A percentile compares a stretch with the other conserved stretches of the same genome.
Evolutionary conservation across 1,284 basidiomycete genomes (phyloP).

Genomic region (Trichosporon asahii): DNA sequence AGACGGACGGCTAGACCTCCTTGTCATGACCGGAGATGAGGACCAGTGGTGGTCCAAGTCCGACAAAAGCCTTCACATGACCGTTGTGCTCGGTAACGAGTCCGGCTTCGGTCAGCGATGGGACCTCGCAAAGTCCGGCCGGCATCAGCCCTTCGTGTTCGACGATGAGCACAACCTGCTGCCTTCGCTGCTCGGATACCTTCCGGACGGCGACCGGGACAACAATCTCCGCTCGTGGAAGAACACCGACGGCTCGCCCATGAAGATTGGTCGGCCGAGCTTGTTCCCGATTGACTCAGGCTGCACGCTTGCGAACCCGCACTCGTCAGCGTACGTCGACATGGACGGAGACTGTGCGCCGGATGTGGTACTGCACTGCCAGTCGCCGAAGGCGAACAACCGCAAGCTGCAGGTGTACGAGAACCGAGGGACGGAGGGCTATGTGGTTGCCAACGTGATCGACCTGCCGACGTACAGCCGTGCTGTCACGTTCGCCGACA

Average conservation of each 20-base stretch:
- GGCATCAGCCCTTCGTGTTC: constrained; percentile 72
- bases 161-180: constrained; percentile 84
- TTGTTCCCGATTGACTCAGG: constrained; percentile 22
- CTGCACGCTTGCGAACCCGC: constrained; percentile 78
- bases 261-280: constrained; percentile 19
- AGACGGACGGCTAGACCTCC: constrained; percentile 81
- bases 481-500: constrained; percentile 82
- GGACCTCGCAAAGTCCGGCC: constrained; percentile 28
- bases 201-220: constrained; percentile 26
- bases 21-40: constrained; percentile 66
- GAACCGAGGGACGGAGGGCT: constrained; percentile 65
- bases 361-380: constrained; percentile 90
- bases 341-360: constrained; percentile 81
- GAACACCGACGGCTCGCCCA: constrained; percentile 30
- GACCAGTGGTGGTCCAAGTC: constrained; percentile 51
- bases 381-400: constrained; percentile 37
- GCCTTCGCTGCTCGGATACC: constrained; percentile 78
- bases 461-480: constrained; percentile 73
- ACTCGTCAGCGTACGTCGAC: constrained; percentile 93
- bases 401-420: constrained; percentile 15
- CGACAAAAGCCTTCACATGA: constrained; percentile 58
- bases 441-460: constrained; percentile 65
- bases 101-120: constrained; percentile 58
- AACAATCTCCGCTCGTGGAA: constrained; percentile 19
- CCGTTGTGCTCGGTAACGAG: constrained; percentile 62